These are phyloP conservation scores for Boletus bicolor DNA, from an alignment of 768 basidiomycete genomes.

Conservation along the genomic window DNA sequence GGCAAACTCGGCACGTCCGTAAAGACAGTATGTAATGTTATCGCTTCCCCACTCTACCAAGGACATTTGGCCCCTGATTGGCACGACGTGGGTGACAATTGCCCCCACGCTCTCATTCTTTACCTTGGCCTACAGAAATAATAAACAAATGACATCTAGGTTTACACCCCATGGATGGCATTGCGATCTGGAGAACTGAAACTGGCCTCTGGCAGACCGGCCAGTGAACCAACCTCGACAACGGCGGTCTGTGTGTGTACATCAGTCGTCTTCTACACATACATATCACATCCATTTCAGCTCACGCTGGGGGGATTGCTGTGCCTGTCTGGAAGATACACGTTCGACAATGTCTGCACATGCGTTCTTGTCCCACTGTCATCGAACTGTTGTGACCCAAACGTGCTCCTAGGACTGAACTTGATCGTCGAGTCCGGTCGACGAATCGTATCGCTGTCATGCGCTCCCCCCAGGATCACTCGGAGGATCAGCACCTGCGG, in stretches of 20 bases:
- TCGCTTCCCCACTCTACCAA: too few relatives aligned
- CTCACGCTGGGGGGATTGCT: neutral
- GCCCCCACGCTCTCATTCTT: too few relatives aligned
- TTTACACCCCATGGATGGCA: too few relatives aligned
- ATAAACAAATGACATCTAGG: too few relatives aligned
- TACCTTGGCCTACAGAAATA: too few relatives aligned
- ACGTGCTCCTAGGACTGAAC: slow-evolving; percentile 1
- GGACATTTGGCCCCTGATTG: too few relatives aligned
- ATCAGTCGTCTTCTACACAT: neutral
- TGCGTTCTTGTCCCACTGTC: neutral
- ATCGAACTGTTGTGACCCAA: neutral
- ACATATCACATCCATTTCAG: neutral
- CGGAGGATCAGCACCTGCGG: slow-evolving; percentile 27
- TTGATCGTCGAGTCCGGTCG: neutral
- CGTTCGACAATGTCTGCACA: neutral
- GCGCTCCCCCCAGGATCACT: slow-evolving; percentile 16
- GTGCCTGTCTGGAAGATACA: neutral
- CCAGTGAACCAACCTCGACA: neutral
- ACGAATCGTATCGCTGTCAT: slow-evolving; percentile 3
- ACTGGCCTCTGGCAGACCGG: too few relatives aligned
- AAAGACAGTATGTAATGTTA: too few relatives aligned
- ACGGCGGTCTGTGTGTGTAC: neutral
- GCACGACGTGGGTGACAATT: too few relatives aligned
- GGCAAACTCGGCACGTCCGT: too few relatives aligned
- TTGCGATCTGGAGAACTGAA: too few relatives aligned